These are phyloP conservation scores for Colletotrichum siamense DNA, from an alignment of 2,329 filamentous ascomycete species.

Conservation along the genomic window DNA sequence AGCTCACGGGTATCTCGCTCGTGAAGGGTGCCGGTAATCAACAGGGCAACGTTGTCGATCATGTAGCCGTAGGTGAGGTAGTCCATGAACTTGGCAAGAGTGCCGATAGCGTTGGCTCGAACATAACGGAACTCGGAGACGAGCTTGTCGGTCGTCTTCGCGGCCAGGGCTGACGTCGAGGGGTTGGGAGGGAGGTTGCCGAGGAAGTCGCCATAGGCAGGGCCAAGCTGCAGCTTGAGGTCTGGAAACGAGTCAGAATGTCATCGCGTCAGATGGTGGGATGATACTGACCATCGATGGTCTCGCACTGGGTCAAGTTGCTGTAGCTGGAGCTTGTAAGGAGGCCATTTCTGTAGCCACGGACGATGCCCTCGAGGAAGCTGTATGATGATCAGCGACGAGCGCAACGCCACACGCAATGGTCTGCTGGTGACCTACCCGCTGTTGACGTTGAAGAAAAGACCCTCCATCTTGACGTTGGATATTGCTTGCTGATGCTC, in stretches of 20 bases:
- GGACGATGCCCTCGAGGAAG: constrained; percentile 96
- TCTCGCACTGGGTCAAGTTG: constrained; percentile 98
- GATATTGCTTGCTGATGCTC: background rate
- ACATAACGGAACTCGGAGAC: constrained; percentile 97
- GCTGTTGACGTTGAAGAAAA: constrained; percentile 94
- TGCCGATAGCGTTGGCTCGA: constrained; percentile 90
- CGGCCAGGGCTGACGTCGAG: constrained; percentile 91
- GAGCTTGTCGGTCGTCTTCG: constrained; percentile 97
- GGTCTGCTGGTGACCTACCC: constrained; percentile 61
- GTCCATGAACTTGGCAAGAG: constrained; percentile 94
- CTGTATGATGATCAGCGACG: constrained; percentile 50
- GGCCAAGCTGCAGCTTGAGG: constrained; percentile 95
- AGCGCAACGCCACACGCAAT: constrained; percentile 4
- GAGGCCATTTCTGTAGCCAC: constrained; percentile 93
- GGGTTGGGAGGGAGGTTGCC: constrained; percentile 93
- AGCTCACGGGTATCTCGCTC: constrained; percentile 96
- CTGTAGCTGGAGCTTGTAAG: constrained; percentile 89
- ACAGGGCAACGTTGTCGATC: constrained; percentile 98
- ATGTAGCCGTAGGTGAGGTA: constrained; percentile 99
- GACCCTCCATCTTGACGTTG: constrained; percentile 76
- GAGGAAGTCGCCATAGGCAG: constrained; percentile 97
- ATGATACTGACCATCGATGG: constrained; percentile 78
- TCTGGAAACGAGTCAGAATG: constrained; percentile 58
- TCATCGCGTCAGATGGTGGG: constrained; percentile 7
- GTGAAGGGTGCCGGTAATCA: constrained; percentile 97